Evolutionary conservation across 2,329 filamentous ascomycete genomes (phyloP).

Genomic region (Fusarium staphyleae): DNA sequence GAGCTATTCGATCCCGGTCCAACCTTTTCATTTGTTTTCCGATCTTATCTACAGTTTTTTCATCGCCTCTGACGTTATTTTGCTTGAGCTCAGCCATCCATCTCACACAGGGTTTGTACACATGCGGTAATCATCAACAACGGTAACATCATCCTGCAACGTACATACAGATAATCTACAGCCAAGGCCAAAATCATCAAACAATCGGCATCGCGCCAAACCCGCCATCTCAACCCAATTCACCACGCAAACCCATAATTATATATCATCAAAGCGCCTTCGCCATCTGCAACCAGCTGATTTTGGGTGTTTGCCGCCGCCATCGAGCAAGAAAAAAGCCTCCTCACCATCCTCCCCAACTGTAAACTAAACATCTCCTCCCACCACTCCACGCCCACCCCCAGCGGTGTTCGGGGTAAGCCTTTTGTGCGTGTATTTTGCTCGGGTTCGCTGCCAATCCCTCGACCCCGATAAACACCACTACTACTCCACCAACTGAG

Average conservation of each 20-base stretch:
- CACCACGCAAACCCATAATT: no score
- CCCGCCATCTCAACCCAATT: conserved; percentile 21
- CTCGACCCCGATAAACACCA: no score
- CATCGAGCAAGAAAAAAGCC: conserved; percentile 24
- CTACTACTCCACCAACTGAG: conserved; percentile 2
- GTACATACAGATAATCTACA: conserved; percentile 17
- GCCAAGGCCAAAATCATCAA: conserved; percentile 14
- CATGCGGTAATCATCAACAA: conserved; percentile 34
- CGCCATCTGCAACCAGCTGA: conserved; percentile 18
- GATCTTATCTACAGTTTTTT: no score
- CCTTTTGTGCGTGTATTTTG: no score
- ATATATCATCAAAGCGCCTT: no score
- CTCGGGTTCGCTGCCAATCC: no score
- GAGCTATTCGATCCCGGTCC: conserved; percentile 1
- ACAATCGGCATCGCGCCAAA: conserved; percentile 22
- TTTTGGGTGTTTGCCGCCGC: conserved; percentile 27
- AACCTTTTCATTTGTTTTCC: conserved; percentile 9
- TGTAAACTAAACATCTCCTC: background rate
- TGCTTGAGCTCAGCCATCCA: conserved; percentile 13
- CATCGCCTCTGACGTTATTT: conserved; percentile 22
- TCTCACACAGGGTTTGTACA: conserved; percentile 10
- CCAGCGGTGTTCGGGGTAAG: background rate
- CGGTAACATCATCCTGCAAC: no score
- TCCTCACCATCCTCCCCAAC: conserved; percentile 1
- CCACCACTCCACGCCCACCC: conserved; percentile 2